A percentile compares a stretch with the other conserved stretches of the same genome.
phyloP scores from a whole-genome alignment of 352 stramenopile species.

The Thalassiosira hispida region DNA sequence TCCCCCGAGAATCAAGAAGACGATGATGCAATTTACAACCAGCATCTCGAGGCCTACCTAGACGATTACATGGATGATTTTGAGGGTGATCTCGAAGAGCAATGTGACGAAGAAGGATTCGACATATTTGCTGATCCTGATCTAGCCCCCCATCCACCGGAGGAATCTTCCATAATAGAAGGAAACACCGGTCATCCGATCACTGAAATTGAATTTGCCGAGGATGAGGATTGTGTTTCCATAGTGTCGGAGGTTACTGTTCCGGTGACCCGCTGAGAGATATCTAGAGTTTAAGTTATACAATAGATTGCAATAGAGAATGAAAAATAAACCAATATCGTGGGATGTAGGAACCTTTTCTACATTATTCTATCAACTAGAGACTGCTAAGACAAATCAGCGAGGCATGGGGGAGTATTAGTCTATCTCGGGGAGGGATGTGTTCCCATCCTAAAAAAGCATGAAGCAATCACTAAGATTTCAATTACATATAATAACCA shows the following conservation, averaged over 20 bases:
- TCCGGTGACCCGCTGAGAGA: no score
- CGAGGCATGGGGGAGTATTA: no score
- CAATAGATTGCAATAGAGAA: no score
- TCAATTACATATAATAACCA: no score
- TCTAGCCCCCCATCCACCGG: background rate
- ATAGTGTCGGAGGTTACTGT: background rate
- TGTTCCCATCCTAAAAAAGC: no score
- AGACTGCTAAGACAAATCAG: no score
- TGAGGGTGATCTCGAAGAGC: slow-evolving; percentile 20
- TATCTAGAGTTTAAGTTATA: no score
- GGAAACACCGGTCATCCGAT: background rate
- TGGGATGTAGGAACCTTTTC: no score
- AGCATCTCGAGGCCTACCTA: slow-evolving; percentile 39
- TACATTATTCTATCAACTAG: no score
- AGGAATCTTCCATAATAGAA: background rate
- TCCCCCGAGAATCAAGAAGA: background rate
- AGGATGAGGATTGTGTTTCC: slow-evolving; percentile 18
- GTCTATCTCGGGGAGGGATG: no score
- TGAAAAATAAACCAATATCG: no score
- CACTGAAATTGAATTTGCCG: slow-evolving; percentile 3
- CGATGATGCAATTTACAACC: slow-evolving; percentile 36
- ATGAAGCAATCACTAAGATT: no score
- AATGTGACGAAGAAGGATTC: slow-evolving; percentile 36
- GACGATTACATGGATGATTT: slow-evolving; percentile 19
- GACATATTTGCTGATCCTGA: slow-evolving; percentile 43